Conservation (phyloP, 139 green algal species). For the Tetraselmis striata region DNA sequence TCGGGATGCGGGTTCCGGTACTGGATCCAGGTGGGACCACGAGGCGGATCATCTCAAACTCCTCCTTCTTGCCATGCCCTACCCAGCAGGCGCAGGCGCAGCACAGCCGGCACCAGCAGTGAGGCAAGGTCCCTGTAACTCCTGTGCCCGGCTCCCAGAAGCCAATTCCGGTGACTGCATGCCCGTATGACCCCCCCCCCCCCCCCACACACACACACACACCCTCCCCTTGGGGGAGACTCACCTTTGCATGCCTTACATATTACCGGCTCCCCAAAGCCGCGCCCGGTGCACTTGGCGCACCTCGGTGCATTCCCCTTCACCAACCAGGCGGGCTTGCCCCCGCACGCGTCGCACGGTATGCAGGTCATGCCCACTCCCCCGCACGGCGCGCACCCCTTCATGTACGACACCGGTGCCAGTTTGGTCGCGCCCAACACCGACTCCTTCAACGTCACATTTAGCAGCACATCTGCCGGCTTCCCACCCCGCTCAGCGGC, state of each 20-base stretch:
- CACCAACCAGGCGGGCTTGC: background rate
- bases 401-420: slow-evolving; percentile 10
- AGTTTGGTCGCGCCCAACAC: slow-evolving; percentile 10
- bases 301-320: background rate
- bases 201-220: no score
- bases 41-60: slow-evolving; percentile 7
- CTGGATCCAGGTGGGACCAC: background rate
- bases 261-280: background rate
- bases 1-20: slow-evolving; percentile 3
- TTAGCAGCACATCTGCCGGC: slow-evolving; percentile 13
- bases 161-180: no score
- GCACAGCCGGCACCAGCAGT: no score
- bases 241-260: slow-evolving; percentile 12
- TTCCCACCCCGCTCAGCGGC: background rate
- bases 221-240: no score
- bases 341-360: slow-evolving; percentile 1
- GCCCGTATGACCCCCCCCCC: no score
- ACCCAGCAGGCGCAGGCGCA: background rate
- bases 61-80: slow-evolving; percentile 8
- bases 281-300: background rate
- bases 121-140: no score
- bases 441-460: slow-evolving; percentile 14
- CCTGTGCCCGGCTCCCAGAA: no score
- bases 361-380: slow-evolving; percentile 7
- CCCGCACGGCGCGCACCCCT: slow-evolving; percentile 5